A percentile compares a stretch with the other conserved stretches of the same genome.
Conservation (phyloP, 169 alveolate genomes). For the Toxoplasma gondii region DNA sequence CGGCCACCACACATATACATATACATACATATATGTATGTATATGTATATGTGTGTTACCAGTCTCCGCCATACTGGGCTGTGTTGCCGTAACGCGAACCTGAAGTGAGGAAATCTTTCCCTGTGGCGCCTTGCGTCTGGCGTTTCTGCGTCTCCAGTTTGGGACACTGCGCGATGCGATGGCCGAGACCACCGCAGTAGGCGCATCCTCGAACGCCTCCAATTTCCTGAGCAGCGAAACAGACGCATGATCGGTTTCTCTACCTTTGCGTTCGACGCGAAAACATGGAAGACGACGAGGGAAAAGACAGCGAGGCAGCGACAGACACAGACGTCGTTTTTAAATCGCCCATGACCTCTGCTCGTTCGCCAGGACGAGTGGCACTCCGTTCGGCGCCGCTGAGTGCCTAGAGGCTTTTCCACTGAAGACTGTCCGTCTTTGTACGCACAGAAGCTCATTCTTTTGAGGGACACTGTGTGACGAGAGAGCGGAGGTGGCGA, state of each 20-base stretch:
- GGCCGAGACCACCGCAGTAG: conserved; percentile 94
- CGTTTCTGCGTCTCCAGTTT: conserved; percentile 80
- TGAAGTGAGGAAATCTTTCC: conserved; percentile 66
- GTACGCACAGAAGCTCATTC: no score
- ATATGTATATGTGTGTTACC: conserved; percentile 29
- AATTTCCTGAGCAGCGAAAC: conserved; percentile 71
- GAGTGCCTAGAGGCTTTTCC: no score
- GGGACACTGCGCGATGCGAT: conserved; percentile 91
- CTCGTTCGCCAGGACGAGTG: no score
- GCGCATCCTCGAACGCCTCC: conserved; percentile 94
- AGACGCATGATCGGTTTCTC: not conserved
- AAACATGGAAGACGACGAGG: not conserved
- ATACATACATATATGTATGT: no score
- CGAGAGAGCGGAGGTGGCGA: no score
- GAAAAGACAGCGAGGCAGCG: not conserved
- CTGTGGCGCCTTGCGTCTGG: conserved; percentile 72
- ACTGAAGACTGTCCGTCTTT: no score
- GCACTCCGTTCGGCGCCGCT: no score
- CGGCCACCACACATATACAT: not conserved
- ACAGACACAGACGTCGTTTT: no score
- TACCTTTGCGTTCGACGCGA: not conserved
- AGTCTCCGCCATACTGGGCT: conserved; percentile 69
- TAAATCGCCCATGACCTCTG: no score
- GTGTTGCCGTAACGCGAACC: conserved; percentile 69
- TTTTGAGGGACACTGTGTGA: no score